Evolutionary conservation across 306 rosid genomes (phyloP), one percentile per base, ranked within the genome.

Genomic region (Dryas octopetala): DNA sequence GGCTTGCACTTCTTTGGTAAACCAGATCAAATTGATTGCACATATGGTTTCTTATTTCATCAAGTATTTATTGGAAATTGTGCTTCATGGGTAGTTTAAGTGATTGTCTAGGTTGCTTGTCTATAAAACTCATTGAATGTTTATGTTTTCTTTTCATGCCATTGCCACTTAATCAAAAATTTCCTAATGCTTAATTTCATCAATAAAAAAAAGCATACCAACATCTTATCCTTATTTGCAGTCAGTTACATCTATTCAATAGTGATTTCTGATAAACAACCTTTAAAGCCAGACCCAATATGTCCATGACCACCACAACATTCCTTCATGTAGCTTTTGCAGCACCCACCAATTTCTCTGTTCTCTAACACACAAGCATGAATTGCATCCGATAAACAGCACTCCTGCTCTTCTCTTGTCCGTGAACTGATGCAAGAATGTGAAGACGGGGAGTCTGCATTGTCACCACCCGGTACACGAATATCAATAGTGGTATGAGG

Each of bases 251-350:
- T 48, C 76, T 90, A 85, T 65, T 95, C 99, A 10, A 79, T 85
- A 11, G 85, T 41, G 2, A 95, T 86, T 79, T 90, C 96, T 41
- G 97, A 73, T 64, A 87, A 78, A 58, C 91, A 84, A 77, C 85
- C 93, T 12, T 78, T 79, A 45, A 87, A 73, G 74, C 82, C 76
- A 73, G 82, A 62, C 55, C 86, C 82, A 26, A 86, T 64, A 62
- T 85, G 89, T 54, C 83, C 85, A 71, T 80, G 88, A 46, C 64
- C 83, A 70, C 76, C 74, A 65, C 97, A 92, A 5, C 98, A 90
- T 82, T 92, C 93, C 85, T 86, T 84, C 97, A 84, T 83, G 85
- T 90, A 90, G 81, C 93, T 90, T 85, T 85, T 88, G 85, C 97
- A 85, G 74, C 97, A 92, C n/a, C 92, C 91, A 62, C 87, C 86